These are phyloP conservation scores for Aurantiochytrium sp. DNA, from an alignment of 108 stramenopile genomes.

Conservation along the genomic window DNA sequence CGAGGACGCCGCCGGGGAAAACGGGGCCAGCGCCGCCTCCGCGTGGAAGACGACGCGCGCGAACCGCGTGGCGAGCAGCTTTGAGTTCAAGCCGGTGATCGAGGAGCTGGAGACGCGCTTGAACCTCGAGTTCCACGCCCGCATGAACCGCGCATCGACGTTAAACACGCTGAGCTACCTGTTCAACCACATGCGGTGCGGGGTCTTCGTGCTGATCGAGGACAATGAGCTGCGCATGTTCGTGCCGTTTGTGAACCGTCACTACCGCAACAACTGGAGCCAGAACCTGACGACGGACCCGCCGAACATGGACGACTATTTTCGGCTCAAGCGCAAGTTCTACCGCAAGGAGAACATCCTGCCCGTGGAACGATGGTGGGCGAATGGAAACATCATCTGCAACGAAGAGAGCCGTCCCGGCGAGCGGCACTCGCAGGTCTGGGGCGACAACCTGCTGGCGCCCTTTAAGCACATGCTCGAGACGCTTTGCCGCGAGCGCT, in stretches of 20 bases:
- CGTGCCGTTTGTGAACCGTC: constrained; percentile 81
- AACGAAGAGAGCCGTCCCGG: constrained; percentile 77
- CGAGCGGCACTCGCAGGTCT: constrained; percentile 72
- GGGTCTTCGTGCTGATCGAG: constrained; percentile 92
- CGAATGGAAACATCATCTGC: constrained; percentile 99
- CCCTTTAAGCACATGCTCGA: constrained; percentile 92
- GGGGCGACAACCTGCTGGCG: constrained; percentile 95
- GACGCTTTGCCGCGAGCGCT: constrained; percentile 75
- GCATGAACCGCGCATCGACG: background rate
- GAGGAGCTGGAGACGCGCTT: constrained; percentile 37
- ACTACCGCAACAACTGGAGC: constrained; percentile 83
- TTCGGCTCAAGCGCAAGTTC: constrained; percentile 68
- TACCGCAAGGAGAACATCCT: constrained; percentile 88
- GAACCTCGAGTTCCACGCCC: constrained; percentile 48
- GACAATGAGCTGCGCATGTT: constrained; percentile 81
- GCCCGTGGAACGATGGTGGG: constrained; percentile 84
- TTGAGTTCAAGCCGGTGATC: constrained; percentile 34
- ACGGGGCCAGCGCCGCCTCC: too few relatives aligned
- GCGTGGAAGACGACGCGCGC: background rate
- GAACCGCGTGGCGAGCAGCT: background rate
- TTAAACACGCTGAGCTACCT: constrained; percentile 81
- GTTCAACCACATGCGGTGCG: constrained; percentile 98
- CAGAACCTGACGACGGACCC: constrained; percentile 69
- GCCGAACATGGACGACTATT: constrained; percentile 74
- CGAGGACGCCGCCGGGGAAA: too few relatives aligned